Evolutionary conservation across 176 grass and related monocot species (phyloP).

Genomic region (Areca catechu): DNA sequence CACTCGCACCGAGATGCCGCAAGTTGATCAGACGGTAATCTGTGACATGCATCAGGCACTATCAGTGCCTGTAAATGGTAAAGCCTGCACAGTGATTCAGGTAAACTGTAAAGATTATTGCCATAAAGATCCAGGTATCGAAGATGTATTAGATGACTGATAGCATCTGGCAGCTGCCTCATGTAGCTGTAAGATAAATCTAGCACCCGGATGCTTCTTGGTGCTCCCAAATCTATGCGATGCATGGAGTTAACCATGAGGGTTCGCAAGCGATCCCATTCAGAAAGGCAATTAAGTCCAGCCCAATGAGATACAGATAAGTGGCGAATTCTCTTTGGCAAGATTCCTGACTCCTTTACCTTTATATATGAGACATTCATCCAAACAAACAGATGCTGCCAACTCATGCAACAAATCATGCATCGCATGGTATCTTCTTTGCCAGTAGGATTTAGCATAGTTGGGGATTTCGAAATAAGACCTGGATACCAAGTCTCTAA

Average conservation of each 20-base stretch:
- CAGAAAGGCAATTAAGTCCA: not conserved
- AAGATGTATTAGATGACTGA: conserved; percentile 33
- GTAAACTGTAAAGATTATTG: conserved; percentile 5
- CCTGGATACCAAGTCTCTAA: conserved; percentile 26
- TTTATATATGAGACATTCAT: conserved; percentile 12
- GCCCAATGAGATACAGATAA: conserved; percentile 6
- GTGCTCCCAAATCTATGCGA: too few relatives aligned
- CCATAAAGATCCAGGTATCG: conserved; percentile 32
- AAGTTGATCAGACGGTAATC: conserved; percentile 39
- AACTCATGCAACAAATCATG: conserved; percentile 51
- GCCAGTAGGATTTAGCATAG: too few relatives aligned
- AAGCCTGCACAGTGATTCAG: conserved; percentile 23
- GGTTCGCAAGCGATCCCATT: not conserved
- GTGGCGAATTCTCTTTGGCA: conserved; percentile 1
- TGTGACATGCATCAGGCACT: conserved; percentile 4
- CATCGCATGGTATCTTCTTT: conserved; percentile 4
- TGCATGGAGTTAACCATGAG: too few relatives aligned
- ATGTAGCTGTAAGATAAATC: conserved; percentile 5
- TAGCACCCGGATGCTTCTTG: conserved; percentile 11
- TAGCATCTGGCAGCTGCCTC: not conserved
- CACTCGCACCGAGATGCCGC: conserved; percentile 12
- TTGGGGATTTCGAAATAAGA: conserved; percentile 24
- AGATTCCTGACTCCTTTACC: not conserved
- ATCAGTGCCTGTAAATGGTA: conserved; percentile 16
- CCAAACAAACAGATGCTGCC: conserved; percentile 9